Evolutionary conservation across 805 yeast species (phyloP), one percentile per base, ranked within the genome.

Genomic region (Debaryomyces castellii): DNA sequence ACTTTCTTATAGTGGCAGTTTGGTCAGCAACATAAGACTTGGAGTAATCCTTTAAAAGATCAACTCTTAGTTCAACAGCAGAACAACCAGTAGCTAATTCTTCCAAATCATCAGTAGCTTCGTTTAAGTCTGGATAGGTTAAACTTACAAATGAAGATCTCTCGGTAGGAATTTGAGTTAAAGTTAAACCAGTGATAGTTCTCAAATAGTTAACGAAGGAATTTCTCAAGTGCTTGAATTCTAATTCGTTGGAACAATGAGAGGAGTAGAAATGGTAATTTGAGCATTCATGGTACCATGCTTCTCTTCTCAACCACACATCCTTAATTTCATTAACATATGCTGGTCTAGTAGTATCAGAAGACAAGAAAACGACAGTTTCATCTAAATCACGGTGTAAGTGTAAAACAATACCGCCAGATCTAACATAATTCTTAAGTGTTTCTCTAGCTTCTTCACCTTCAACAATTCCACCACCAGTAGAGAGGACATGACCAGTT

Each of bases 391-490:
- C 87, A 53, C 99, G 84, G 64, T 92, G 97, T 48, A 94, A 75
- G 58, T 94, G 97, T 45, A 94, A 73, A 10, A 94, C 98, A 51
- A 87, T 77, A 33, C 96, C 96, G 21, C 87, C 87, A 11, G 65
- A 51, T 18, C 68, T 56, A 34, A 63, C 57, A 62, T 82, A 87
- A 6, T 72, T 61, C 54, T 82, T 76, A 62, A 94, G 73, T 6
- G 80, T 52, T 9, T 73, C 73, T 55, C 97, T 79, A 4, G 95
- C 82, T n/a, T 64, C 77, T 6, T 74, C 74, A 33, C 77, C 77
- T 66, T 92, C 98, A 22, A 94, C 96, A 49, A 94, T 75, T 8
- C 99, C 99, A 37, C 99, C 99, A 27, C 99, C 99, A 41, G 97
- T 88, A 0, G 98, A 88, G 44, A 92, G 77, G 18, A 92, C 87